Conservation (phyloP, 495 filamentous ascomycete genomes). For the Penicillium silybi region DNA sequence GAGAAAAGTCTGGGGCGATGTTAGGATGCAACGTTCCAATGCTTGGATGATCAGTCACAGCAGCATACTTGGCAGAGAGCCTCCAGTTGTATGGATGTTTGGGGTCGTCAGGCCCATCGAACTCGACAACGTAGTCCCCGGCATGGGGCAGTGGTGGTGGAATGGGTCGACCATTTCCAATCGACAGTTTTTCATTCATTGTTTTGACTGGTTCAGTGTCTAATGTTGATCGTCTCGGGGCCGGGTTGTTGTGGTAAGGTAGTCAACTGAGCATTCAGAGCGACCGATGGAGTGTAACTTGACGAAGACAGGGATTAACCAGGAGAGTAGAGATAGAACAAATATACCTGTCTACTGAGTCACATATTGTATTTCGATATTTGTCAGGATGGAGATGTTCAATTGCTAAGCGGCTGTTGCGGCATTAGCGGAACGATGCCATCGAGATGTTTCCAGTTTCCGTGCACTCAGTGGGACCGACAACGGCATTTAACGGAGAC, state of each 20-base stretch:
- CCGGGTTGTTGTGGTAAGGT: background rate
- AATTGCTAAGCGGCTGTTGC: background rate
- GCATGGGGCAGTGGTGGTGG: conserved; percentile 37
- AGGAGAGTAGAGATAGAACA: background rate
- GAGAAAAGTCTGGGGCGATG: conserved; percentile 17
- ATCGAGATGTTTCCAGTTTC: background rate
- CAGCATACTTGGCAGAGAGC: conserved; percentile 24
- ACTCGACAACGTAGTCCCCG: conserved; percentile 50
- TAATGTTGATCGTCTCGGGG: background rate
- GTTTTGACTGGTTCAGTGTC: background rate
- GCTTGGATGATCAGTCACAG: conserved; percentile 6
- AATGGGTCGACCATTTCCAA: conserved; percentile 35
- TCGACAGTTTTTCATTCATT: conserved; percentile 16
- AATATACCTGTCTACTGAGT: background rate
- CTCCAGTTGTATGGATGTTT: conserved; percentile 53
- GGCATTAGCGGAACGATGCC: background rate
- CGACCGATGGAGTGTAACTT: background rate
- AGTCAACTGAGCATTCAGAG: background rate
- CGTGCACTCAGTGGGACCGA: background rate
- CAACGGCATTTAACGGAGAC: background rate
- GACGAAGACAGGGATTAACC: background rate
- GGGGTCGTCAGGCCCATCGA: conserved; percentile 48
- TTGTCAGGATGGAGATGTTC: background rate
- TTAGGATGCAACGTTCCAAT: background rate
- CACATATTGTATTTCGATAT: background rate